Conservation (phyloP, 345 rosid genomes). For the Psidium friedrichsthalianum region DNA sequence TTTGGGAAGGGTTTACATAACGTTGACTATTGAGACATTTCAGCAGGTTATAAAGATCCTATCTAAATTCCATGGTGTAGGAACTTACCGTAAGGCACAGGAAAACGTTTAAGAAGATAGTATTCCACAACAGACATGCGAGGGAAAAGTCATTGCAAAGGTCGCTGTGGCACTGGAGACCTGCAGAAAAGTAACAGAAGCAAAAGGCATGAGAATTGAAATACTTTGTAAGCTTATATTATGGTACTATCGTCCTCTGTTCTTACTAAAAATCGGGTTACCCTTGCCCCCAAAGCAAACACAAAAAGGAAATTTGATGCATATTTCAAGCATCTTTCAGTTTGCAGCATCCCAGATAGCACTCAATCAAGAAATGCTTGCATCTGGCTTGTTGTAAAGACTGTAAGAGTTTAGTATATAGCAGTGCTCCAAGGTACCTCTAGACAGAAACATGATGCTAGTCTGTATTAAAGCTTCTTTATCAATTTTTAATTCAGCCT, state of each 20-base stretch:
- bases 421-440: neutral
- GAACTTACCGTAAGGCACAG: conserved; percentile 59
- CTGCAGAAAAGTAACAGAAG: conserved; percentile 9
- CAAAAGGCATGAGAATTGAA: neutral
- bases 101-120: conserved; percentile 72
- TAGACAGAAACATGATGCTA: neutral
- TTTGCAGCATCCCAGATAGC: neutral
- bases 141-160: conserved; percentile 79
- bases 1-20: neutral
- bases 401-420: neutral
- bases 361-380: neutral
- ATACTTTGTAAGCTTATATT: neutral
- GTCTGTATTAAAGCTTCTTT: neutral
- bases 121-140: conserved; percentile 82
- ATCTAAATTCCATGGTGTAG: neutral
- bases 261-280: neutral
- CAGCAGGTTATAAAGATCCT: neutral
- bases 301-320: neutral
- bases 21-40: neutral
- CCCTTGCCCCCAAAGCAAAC: neutral
- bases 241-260: neutral
- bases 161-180: conserved; percentile 85
- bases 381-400: neutral
- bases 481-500: neutral
- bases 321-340: neutral